Percentiles rank a stretch among this genome's conserved stretches.
phyloP scores from a whole-genome alignment of 441 rosid genomes.

The Erodium texanum region DNA sequence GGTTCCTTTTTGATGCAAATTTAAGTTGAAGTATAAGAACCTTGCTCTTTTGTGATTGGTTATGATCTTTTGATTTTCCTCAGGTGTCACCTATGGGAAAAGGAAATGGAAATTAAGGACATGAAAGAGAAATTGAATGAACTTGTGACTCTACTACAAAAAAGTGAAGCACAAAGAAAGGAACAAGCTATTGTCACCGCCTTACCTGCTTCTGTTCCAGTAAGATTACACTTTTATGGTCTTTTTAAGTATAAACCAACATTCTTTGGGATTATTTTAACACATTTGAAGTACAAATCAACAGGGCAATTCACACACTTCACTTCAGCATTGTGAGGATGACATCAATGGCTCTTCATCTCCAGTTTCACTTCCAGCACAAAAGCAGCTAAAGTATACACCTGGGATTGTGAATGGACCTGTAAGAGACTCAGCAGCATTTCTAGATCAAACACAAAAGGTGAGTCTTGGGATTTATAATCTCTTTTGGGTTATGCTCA shows the following conservation, averaged over 20 bases:
- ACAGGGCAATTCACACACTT: constrained; percentile 42
- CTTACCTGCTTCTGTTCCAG: constrained; percentile 41
- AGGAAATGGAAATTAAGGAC: constrained; percentile 46
- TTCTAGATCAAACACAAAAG: constrained; percentile 36
- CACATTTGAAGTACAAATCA: neutral
- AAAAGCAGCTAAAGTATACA: constrained; percentile 53
- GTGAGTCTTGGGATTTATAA: constrained; percentile 20
- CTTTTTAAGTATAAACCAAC: too few relatives aligned
- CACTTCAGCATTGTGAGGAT: constrained; percentile 42
- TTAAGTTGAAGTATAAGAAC: too few relatives aligned
- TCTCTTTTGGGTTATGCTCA: constrained; percentile 5
- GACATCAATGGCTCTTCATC: constrained; percentile 36
- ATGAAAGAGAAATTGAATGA: constrained; percentile 47
- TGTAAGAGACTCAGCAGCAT: constrained; percentile 41
- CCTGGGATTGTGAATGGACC: constrained; percentile 43
- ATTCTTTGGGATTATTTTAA: neutral
- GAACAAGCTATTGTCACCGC: constrained; percentile 52
- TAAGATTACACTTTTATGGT: constrained; percentile 14
- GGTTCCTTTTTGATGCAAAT: constrained; percentile 22
- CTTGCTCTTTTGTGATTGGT: neutral
- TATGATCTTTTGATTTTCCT: neutral
- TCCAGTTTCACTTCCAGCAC: constrained; percentile 48
- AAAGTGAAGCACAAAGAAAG: constrained; percentile 48
- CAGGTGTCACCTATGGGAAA: constrained; percentile 54
- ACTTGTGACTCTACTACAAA: constrained; percentile 37